Base-by-base conservation (phyloP, 1,284 basidiomycete genomes). In the Leccinum griseonigrum region DNA sequence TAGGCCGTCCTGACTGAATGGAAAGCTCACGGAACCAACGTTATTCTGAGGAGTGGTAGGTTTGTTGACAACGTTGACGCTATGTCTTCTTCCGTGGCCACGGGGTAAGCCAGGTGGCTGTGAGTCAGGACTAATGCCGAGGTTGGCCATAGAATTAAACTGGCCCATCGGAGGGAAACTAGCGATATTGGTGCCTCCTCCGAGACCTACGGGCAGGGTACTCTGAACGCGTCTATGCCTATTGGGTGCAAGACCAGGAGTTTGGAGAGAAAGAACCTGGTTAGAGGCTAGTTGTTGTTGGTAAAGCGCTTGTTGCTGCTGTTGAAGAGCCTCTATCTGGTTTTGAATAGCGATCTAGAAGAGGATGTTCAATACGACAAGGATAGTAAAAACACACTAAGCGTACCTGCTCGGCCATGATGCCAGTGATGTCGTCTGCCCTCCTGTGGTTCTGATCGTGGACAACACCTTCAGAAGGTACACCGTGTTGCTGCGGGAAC, bases 31-130 rank as follows among this genome's bases (percentile, higher is more conserved):
- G n/a, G 82, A 79, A 18, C 81, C 81, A 5, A 70, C 61, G 43
- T 74, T 74, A 32, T 74, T 76, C 65, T 85, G 83, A 56, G 79
- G 78, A 31, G 60, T 26, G 56, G 72, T 74, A 26, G 83, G 72
- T 76, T 93, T 93, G 73, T 92, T 92, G 62, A 94, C 84, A 48
- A 97, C 93, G 69, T 97, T 98, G 66, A 97, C 92, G 68, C 94
- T 97, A 78, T 98, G 96, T 65, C 97, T 85, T 60, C 97, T 85
- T 54, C 92, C 91, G 74, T 99, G 97, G 31, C 92, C 92, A 65
- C 90, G 87, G 59, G 90, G 90, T 58, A 91, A 76, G 54, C 84
- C 83, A 68, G 84, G 78, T 52, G 82, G 74, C 69, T 90, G 87
- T 14, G 82, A 83, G 68, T 91, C 90, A 46, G 90, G 74, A 31